Conservation (phyloP, 2,329 filamentous ascomycete genomes). For the Colletotrichum liaoningense region DNA sequence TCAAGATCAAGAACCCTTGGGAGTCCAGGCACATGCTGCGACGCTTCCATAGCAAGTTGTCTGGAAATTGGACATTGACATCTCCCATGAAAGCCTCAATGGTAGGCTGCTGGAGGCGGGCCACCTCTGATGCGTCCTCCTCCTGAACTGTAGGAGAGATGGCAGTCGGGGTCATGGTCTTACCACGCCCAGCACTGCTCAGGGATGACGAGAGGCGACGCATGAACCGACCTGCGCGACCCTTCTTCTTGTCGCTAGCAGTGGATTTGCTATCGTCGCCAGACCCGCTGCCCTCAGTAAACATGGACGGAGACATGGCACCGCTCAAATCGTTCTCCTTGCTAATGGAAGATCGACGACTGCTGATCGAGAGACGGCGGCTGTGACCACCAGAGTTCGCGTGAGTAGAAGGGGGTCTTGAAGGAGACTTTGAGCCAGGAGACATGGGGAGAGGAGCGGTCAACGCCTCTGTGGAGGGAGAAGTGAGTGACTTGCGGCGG, state of each 20-base stretch:
- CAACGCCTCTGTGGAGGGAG: conserved; percentile 57
- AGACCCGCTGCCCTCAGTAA: conserved; percentile 58
- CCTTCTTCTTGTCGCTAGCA: conserved; percentile 58
- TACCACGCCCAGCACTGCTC: conserved; percentile 53
- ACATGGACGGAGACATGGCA: conserved; percentile 52
- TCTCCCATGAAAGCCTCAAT: conserved; percentile 82
- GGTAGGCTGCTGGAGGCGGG: conserved; percentile 46
- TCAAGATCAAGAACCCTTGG: conserved; percentile 85
- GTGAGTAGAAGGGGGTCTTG: conserved; percentile 59
- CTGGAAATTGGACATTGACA: conserved; percentile 96
- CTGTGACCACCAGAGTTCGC: conserved; percentile 58
- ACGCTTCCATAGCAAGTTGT: conserved; percentile 96
- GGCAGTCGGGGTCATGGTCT: conserved; percentile 53
- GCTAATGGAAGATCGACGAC: conserved; percentile 63
- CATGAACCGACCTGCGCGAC: conserved; percentile 68
- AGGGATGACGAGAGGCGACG: conserved; percentile 68
- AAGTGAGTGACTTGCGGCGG: conserved; percentile 62
- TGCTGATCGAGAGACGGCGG: conserved; percentile 75
- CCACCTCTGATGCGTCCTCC: conserved; percentile 55
- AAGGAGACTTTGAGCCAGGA: conserved; percentile 52
- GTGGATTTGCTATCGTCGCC: conserved; percentile 58
- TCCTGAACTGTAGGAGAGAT: conserved; percentile 64
- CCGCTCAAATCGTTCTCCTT: conserved; percentile 50
- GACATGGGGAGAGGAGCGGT: conserved; percentile 40
- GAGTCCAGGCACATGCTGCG: conserved; percentile 88